These are phyloP conservation scores for Lotmaria passim DNA, from an alignment of 208 protist genomes.

Conservation along the genomic window DNA sequence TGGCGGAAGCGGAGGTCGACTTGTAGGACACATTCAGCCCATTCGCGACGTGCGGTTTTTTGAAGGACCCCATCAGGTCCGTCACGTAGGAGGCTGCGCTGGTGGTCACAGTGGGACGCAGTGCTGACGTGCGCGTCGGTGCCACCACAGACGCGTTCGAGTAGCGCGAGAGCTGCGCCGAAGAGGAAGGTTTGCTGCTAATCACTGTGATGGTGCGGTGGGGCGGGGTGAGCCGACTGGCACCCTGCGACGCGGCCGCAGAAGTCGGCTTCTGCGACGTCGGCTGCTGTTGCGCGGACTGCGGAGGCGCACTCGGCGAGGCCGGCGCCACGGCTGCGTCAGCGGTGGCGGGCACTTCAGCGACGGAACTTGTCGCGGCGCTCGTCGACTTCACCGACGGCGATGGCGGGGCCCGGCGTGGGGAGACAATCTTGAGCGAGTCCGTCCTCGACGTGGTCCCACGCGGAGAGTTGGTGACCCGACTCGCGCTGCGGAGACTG, in stretches of 20 bases:
- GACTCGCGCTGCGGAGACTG: conserved; percentile 6
- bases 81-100: too few relatives aligned
- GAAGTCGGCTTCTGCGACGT: too few relatives aligned
- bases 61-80: neutral
- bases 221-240: neutral
- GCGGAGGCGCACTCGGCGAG: neutral
- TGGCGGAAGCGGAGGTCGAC: neutral
- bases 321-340: neutral
- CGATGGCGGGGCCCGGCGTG: conserved; percentile 3
- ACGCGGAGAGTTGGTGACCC: neutral
- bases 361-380: neutral
- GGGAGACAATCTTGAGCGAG: neutral
- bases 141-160: conserved; percentile 1
- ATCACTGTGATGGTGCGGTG: conserved; percentile 8
- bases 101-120: neutral
- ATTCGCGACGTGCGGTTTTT: neutral
- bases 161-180: conserved; percentile 18
- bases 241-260: neutral
- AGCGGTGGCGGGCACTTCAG: neutral
- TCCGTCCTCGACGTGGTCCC: neutral
- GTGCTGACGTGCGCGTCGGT: conserved; percentile 15
- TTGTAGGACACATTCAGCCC: neutral
- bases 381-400: neutral
- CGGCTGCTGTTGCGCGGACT: neutral
- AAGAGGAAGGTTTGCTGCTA: conserved; percentile 16